Percentiles rank a stretch among this genome's conserved stretches.
These are phyloP conservation scores for Pterothamnion heteromorphum DNA, from an alignment of 31 red algal species.

Conservation along the genomic window DNA sequence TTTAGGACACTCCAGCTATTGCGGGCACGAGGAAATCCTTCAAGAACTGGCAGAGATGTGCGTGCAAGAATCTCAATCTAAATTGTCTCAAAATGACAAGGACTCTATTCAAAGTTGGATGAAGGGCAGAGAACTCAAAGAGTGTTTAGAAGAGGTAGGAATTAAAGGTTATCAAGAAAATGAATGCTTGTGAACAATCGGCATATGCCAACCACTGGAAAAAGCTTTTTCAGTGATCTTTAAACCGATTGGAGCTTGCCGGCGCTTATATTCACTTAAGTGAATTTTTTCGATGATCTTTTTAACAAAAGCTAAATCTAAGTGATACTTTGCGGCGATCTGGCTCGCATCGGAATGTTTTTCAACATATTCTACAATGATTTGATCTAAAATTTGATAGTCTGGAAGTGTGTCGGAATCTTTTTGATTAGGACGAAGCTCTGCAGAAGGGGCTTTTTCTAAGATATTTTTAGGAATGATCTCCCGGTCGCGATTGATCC, in stretches of 20 bases:
- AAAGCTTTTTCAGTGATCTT: not conserved
- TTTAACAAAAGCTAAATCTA: not conserved
- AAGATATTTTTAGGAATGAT: conserved; percentile 13
- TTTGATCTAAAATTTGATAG: conserved; percentile 23
- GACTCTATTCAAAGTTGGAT: no score
- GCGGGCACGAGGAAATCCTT: no score
- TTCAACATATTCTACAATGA: not conserved
- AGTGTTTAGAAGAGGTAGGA: no score
- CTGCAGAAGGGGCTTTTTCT: conserved; percentile 11
- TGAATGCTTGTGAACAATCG: not conserved
- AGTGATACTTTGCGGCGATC: not conserved
- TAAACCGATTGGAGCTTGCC: not conserved
- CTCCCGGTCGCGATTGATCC: not conserved
- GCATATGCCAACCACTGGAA: not conserved
- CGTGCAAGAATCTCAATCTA: no score
- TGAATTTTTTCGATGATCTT: not conserved
- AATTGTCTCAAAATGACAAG: no score
- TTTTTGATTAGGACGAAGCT: conserved; percentile 10
- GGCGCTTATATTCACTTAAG: not conserved
- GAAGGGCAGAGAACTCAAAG: no score
- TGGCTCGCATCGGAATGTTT: not conserved
- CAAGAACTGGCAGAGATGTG: no score
- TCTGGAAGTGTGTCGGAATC: not conserved
- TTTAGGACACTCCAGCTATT: no score
- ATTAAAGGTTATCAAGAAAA: no score